Evolutionary conservation across 768 basidiomycete genomes (phyloP), one percentile per base, ranked within the genome.

Genomic region (Phylloporus rhodoxanthus): DNA sequence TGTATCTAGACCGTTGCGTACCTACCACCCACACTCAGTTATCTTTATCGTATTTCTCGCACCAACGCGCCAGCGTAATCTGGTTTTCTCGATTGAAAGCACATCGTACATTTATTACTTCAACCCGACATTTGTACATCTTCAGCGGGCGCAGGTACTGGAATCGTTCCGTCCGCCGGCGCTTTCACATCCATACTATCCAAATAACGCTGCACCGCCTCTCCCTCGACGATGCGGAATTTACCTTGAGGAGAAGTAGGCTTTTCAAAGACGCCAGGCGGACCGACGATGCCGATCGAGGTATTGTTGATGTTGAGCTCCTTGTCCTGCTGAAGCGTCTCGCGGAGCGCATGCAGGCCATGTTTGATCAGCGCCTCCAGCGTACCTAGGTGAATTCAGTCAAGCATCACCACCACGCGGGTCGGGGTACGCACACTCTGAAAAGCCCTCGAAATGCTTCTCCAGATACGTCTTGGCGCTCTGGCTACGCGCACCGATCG

Each of bases 391-490:
- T 14, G 23, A 32, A 14, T 43, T 5, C 5, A 43, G 43, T 38
- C 23, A 17, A 29, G 38, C 7, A 3, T 4, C 26, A 32, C 32
- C 7, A n/a, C 28, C 32, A n/a, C 6, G 19, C 28, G n/a, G 17
- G 32, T 30, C 29, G 39, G 15, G 43, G 19, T 45, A 53, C 89
- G 57, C 56, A 96, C 93, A 84, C 65, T 91, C 84, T 5, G 77
- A 75, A 64, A 97, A 99, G 60, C 76, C 80, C 67, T 90, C 86
- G 61, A 83, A 96, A 63, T 98, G 84, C 68, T 87, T 91, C 75
- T 99, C 96, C 32, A 99, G 75, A 68, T 98, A 99, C 11, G 96
- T 99, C 72, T 97, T 98, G 43, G 96, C 95, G 59, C 91, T 95
- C 71, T 99, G 96, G 70, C 89, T 93, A 44, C 96, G 82, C 13